Evolutionary conservation across 129 eudicot species (phyloP).

Genomic region (Smallanthus sonchifolius): DNA sequence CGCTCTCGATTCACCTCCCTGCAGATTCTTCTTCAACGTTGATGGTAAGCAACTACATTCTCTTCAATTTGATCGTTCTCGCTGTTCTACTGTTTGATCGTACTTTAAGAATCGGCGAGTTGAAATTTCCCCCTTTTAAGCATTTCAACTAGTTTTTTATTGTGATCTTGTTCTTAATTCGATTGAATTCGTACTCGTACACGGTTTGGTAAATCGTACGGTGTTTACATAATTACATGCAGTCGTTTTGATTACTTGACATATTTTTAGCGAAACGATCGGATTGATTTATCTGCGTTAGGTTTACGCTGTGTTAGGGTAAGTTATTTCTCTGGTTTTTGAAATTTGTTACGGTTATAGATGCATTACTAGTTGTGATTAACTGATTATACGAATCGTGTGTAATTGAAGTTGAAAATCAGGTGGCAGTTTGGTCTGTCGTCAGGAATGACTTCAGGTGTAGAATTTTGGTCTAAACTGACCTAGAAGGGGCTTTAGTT

Average conservation of each 20-base stretch:
- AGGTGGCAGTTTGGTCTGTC: background rate
- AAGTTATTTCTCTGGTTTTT: background rate
- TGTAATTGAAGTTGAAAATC: background rate
- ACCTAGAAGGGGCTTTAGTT: background rate
- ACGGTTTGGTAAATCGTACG: constrained; percentile 9
- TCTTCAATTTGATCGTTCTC: background rate
- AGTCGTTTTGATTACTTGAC: background rate
- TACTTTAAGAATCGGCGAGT: background rate
- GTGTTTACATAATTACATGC: background rate
- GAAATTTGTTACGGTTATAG: background rate
- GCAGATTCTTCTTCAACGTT: background rate
- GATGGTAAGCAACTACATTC: constrained; percentile 26
- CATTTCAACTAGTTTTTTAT: background rate
- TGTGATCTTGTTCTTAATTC: background rate
- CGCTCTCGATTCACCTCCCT: background rate
- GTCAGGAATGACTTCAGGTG: background rate
- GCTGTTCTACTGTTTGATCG: background rate
- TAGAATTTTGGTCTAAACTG: background rate
- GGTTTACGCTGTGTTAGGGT: constrained; percentile 1
- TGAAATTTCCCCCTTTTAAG: background rate
- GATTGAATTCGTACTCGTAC: background rate
- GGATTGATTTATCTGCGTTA: background rate
- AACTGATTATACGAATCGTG: background rate
- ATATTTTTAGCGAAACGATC: background rate
- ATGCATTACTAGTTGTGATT: background rate